Evolutionary conservation across 108 stramenopile species (phyloP).

Genomic region (Parietichytrium sp.): DNA sequence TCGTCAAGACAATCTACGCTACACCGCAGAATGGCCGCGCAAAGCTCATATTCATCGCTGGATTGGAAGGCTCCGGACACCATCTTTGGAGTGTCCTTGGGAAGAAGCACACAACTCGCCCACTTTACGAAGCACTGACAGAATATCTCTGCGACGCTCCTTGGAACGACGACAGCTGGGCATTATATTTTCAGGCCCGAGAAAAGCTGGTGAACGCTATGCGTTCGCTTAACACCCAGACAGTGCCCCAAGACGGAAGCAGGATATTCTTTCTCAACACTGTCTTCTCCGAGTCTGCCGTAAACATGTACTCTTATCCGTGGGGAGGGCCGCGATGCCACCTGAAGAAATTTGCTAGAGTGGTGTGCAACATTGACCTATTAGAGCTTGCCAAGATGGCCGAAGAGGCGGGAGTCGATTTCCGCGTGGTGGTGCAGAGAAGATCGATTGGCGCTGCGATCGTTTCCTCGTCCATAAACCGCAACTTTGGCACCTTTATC

Average conservation of each 20-base stretch:
- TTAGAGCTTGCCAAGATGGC: conserved; percentile 20
- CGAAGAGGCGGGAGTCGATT: conserved; percentile 32
- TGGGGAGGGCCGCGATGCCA: conserved; percentile 35
- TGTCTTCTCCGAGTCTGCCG: background rate
- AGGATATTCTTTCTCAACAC: conserved; percentile 37
- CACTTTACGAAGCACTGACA: conserved; percentile 21
- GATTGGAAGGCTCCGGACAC: conserved; percentile 37
- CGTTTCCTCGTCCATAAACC: conserved; percentile 29
- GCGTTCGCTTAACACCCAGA: conserved; percentile 13
- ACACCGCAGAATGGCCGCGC: background rate
- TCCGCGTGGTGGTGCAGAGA: conserved; percentile 10
- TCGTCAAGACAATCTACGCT: background rate
- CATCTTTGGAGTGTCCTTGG: background rate
- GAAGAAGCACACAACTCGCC: conserved; percentile 33
- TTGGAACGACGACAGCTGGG: conserved; percentile 2
- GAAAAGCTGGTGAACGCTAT: background rate
- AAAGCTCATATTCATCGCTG: background rate
- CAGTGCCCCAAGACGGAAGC: conserved; percentile 18
- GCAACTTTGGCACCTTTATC: conserved; percentile 38
- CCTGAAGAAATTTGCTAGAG: conserved; percentile 25
- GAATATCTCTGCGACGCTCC: conserved; percentile 8
- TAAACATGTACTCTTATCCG: conserved; percentile 39
- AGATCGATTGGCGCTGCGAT: background rate
- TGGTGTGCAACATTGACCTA: conserved; percentile 33
- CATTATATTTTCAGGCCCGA: background rate